Base-by-base conservation (phyloP, 441 rosid species). In the Bruguiera hainesii region DNA sequence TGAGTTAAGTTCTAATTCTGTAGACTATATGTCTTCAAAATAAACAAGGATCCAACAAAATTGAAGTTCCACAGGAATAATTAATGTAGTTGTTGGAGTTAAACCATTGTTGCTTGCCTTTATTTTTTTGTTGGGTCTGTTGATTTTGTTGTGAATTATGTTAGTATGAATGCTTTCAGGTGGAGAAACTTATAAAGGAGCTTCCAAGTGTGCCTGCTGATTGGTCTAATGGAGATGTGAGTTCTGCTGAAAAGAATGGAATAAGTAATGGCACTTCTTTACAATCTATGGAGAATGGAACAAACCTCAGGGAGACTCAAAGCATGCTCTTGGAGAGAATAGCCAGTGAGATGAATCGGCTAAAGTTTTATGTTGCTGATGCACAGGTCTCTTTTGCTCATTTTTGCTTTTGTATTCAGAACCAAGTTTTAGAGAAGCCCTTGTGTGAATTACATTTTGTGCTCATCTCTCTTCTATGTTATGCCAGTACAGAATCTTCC, bases 401-500 rank as follows among this genome's bases (percentile, higher is more conserved):
- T 60, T 8, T 30, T 68, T 13, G 35, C 56, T 51, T 19, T 9
- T 39, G 51, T 57, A 13, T 30, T 67, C 64, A 39, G 37, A 52
- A 46, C 37, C 20, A n/a, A 42, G n/a, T n/a, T 42, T 62, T 50
- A 19, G 18, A 46, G 23, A 28, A 55, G 5, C 33, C 21, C 35
- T 18, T 16, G 5, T 20, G 8, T 46, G 50, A 35, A 64, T 61
- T 67, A 67, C 72, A 64, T 65, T 56, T 65, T 66, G 68, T 78
- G 75, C 85, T 83, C 80, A 84, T 83, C 76, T 79, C 72, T 72
- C 66, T 76, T 81, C 78, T 86, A 76, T 75, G 56, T 83, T 80
- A 73, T 88, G 96, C 91, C 89, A 87, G 93, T 88, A 89, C 93
- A 91, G 98, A 83, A 87, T 79, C 97, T 94, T 70, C 99, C 99